Evolutionary conservation across 257 asterid species (phyloP).

Genomic region (Solanum pennellii): DNA sequence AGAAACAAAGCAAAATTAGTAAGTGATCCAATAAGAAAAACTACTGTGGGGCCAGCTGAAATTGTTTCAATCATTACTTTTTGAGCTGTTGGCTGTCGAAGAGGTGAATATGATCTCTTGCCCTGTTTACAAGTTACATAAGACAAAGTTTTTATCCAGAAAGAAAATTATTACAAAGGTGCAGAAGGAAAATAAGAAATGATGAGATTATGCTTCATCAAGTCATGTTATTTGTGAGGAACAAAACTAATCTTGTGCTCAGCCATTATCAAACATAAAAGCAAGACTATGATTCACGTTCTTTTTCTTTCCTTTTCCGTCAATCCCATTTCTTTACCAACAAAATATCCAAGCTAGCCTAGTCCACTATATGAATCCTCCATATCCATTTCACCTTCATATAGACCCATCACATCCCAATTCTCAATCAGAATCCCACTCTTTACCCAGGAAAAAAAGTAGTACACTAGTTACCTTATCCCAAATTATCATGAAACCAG

Average conservation of each 20-base stretch:
- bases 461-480: background rate
- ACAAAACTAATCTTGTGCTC: background rate
- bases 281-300: background rate
- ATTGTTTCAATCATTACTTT: constrained; percentile 54
- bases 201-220: background rate
- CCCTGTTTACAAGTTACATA: constrained; percentile 34
- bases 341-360: background rate
- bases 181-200: background rate
- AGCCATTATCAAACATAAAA: background rate
- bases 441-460: background rate
- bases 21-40: constrained; percentile 41
- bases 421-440: background rate
- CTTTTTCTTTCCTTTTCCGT: background rate
- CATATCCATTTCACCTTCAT: background rate
- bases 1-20: constrained; percentile 67
- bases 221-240: background rate
- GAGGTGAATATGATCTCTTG: constrained; percentile 50
- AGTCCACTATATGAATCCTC: background rate
- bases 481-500: background rate
- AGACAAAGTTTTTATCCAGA: background rate
- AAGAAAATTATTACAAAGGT: background rate
- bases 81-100: constrained; percentile 62
- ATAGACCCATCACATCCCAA: background rate
- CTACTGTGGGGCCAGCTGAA: constrained; percentile 62
- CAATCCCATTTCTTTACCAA: background rate